A percentile compares a stretch with the other conserved stretches of the same genome.
Conservation (phyloP, 768 basidiomycete genomes). For the Tricholoma flavovirens region DNA sequence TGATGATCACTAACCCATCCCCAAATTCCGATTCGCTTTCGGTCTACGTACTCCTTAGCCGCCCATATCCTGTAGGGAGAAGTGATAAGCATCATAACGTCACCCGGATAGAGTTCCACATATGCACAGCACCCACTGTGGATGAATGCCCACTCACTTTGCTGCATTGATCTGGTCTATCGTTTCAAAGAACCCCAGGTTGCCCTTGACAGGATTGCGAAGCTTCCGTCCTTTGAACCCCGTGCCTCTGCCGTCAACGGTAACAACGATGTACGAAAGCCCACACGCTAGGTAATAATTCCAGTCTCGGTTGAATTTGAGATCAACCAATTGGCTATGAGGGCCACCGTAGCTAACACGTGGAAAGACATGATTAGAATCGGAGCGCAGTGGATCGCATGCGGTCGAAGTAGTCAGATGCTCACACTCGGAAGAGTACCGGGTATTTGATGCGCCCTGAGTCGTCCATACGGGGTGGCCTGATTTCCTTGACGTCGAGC, state of each 20-base stretch:
- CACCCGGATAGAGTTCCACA: not conserved
- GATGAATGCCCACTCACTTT: slow-evolving; percentile 41
- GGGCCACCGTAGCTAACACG: slow-evolving; percentile 82
- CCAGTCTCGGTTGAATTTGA: slow-evolving; percentile 72
- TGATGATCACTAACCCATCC: slow-evolving; percentile 71
- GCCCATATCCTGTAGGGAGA: slow-evolving; percentile 62
- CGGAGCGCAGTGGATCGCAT: slow-evolving; percentile 8
- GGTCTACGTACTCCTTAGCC: slow-evolving; percentile 82
- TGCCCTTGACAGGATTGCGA: slow-evolving; percentile 82
- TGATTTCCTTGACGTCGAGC: slow-evolving; percentile 85
- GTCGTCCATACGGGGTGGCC: slow-evolving; percentile 90
- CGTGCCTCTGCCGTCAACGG: slow-evolving; percentile 91
- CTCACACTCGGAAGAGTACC: slow-evolving; percentile 83
- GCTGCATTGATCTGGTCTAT: slow-evolving; percentile 88
- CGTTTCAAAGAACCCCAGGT: slow-evolving; percentile 87
- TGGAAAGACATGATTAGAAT: slow-evolving; percentile 2
- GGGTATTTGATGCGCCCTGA: slow-evolving; percentile 96
- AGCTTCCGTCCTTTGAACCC: slow-evolving; percentile 83
- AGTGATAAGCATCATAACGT: not conserved
- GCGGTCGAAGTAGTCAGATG: slow-evolving; percentile 5
- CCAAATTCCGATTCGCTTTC: slow-evolving; percentile 89
- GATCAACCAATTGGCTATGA: slow-evolving; percentile 69
- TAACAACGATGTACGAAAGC: slow-evolving; percentile 79
- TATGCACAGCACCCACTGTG: slow-evolving; percentile 1
- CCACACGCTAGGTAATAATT: slow-evolving; percentile 80